Evolutionary conservation across 208 protist species (phyloP), one percentile per base, ranked within the genome.

Genomic region (Herpetomonas tarakana): DNA sequence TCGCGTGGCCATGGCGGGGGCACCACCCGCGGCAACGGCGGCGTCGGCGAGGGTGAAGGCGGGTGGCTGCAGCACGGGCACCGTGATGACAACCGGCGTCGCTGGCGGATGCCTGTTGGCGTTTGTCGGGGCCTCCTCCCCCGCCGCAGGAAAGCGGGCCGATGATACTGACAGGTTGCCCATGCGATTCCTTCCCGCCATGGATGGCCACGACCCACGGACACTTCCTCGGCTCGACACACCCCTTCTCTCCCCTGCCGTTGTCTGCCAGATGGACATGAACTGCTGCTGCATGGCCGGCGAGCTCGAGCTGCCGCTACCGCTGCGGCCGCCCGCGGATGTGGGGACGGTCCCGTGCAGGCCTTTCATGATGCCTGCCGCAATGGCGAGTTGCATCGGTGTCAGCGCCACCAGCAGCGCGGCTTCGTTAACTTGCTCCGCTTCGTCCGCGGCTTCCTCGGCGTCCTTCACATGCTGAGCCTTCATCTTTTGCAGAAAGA

Each of bases 331-430:
- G 2, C n/a, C 29, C 21, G 58, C 1, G n/a, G 35, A 30, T 25
- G 58, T n/a, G n/a, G 28, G 12, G 49, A 29, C 26, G 31, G 22
- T 22, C 59, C 27, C 27, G 21, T 7, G 25, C 16, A 39, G 18
- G 26, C 51, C 49, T 9, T 24, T 54, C 3, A 74, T 57, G 39
- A 22, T 52, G 49, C 67, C 58, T 30, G 35, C 58, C n/a, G 31
- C 44, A 1, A 64, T 52, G 1, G 74, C 76, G 21, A 92, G 71
- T 62, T 79, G 69, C 86, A 92, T 92, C 1, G 82, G 86, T 4
- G 81, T 92, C 64, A 89, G 70, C 31, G 79, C 64, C n/a, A 92
- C 41, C 18, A 89, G 67, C 31, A 92, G 60, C 14, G 86, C 81
- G 0, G 72, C 68, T 22, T 79, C 70, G 52, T 81, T 70, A 38